Percentiles rank a stretch among this genome's conserved stretches.
phyloP scores from a whole-genome alignment of 148 eudicot species.

The Amaranthus palmeri region DNA sequence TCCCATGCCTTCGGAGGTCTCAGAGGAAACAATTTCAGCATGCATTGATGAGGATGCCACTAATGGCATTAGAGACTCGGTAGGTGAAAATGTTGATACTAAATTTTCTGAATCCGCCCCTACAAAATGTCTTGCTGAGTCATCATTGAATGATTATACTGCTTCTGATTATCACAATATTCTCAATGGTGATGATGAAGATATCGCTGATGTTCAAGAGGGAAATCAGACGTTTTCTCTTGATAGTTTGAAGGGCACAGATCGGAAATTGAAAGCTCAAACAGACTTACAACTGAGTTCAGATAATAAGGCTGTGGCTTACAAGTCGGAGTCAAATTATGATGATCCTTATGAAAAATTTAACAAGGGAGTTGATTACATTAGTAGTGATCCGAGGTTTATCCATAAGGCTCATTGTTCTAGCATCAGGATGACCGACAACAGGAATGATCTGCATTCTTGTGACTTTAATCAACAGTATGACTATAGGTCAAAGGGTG shows the following conservation, averaged over 20 bases:
- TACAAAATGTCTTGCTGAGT: constrained; percentile 44
- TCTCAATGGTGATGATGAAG: constrained; percentile 40
- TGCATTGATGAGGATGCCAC: constrained; percentile 41
- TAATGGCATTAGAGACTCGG: constrained; percentile 27
- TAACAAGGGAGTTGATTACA: constrained; percentile 34
- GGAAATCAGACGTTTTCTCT: constrained; percentile 32
- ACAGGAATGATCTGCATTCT: constrained; percentile 38
- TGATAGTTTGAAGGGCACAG: constrained; percentile 43
- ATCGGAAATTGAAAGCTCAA: constrained; percentile 39
- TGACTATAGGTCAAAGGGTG: constrained; percentile 50
- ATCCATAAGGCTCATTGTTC: constrained; percentile 50
- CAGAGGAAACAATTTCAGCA: constrained; percentile 34
- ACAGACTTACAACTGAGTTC: constrained; percentile 45
- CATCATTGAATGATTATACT: constrained; percentile 31
- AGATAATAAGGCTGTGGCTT: constrained; percentile 38
- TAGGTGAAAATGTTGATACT: constrained; percentile 41
- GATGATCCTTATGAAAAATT: constrained; percentile 45
- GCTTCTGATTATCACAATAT: constrained; percentile 28
- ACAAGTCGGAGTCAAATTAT: constrained; percentile 47
- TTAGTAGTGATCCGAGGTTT: constrained; percentile 39
- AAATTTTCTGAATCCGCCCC: constrained; percentile 37
- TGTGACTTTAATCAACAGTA: constrained; percentile 65
- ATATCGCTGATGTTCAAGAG: constrained; percentile 32
- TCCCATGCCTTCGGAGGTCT: constrained; percentile 28
- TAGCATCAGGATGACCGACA: constrained; percentile 32